Conservation (phyloP, 495 filamentous ascomycete species). For the Daldinia caldariorum region DNA sequence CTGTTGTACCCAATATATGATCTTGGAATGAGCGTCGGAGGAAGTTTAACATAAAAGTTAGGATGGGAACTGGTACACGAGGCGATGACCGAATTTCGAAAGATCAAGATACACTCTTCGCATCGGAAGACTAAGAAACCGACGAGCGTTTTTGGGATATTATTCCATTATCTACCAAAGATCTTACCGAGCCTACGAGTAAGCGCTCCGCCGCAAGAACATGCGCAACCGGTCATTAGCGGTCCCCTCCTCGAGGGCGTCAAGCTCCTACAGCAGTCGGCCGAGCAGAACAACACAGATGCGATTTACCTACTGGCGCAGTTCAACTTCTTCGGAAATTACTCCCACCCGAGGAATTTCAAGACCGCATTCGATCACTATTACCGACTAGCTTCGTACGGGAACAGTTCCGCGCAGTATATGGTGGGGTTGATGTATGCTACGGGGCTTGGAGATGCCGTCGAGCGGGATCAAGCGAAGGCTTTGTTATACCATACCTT, state of each 20-base stretch:
- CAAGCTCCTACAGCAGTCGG: constrained; percentile 77
- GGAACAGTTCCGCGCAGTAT: constrained; percentile 90
- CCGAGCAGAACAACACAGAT: constrained; percentile 79
- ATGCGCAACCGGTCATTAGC: constrained; percentile 42
- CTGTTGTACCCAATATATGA: background rate
- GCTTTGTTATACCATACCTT: constrained; percentile 95
- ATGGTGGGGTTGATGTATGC: constrained; percentile 98
- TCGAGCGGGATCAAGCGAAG: constrained; percentile 89
- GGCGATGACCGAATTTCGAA: constrained; percentile 55
- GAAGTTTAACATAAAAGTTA: constrained; percentile 35
- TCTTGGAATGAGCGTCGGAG: constrained; percentile 5
- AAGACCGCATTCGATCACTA: constrained; percentile 84
- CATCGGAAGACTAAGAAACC: constrained; percentile 52
- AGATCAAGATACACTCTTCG: constrained; percentile 49
- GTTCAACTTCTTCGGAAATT: constrained; percentile 98
- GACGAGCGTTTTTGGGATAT: constrained; percentile 50
- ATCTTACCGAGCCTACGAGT: constrained; percentile 56
- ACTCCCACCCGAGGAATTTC: constrained; percentile 85
- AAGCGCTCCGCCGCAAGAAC: constrained; percentile 52
- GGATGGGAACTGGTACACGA: constrained; percentile 58
- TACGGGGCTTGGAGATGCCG: constrained; percentile 84
- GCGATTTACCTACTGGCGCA: constrained; percentile 91
- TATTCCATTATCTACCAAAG: constrained; percentile 52
- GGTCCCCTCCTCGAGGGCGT: constrained; percentile 68
- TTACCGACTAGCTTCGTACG: constrained; percentile 76